Percentiles rank a stretch among this genome's conserved stretches.
Evolutionary conservation across 768 basidiomycete genomes (phyloP).

Genomic region (Lactarius pseudohatsudake): DNA sequence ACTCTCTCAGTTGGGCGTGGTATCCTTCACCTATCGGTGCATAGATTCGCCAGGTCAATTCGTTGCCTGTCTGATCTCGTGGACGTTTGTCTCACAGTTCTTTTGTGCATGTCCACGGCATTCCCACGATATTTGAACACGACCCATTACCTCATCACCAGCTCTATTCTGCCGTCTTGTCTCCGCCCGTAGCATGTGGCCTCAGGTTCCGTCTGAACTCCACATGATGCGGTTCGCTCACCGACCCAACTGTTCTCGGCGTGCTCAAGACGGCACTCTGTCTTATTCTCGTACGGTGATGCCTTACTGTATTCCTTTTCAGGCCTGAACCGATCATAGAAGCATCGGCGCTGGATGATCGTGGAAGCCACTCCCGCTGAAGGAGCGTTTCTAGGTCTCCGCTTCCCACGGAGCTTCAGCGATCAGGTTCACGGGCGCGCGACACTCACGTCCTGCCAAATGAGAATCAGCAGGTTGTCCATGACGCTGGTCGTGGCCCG

Average conservation of each 20-base stretch:
- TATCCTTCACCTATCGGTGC: too few relatives aligned
- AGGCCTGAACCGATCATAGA: background rate
- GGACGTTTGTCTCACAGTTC: background rate
- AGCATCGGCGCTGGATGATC: background rate
- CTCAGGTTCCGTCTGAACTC: background rate
- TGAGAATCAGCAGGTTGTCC: background rate
- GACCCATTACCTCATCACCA: background rate
- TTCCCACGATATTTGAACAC: background rate
- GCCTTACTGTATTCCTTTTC: background rate
- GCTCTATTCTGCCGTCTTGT: background rate
- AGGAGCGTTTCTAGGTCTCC: background rate
- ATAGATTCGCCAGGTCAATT: background rate
- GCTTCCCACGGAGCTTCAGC: background rate
- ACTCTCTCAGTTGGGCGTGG: too few relatives aligned
- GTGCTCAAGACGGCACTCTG: too few relatives aligned
- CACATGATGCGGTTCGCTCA: background rate
- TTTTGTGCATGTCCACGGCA: background rate
- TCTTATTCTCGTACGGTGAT: too few relatives aligned
- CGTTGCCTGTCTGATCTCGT: background rate
- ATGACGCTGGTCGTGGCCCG: too few relatives aligned
- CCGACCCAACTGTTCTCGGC: background rate
- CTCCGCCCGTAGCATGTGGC: background rate
- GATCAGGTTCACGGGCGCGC: background rate
- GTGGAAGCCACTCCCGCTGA: background rate
- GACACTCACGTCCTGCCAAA: background rate